Evolutionary conservation across 495 filamentous ascomycete genomes (phyloP), one percentile per base, ranked within the genome.

Genomic region (Xylaria venustula): DNA sequence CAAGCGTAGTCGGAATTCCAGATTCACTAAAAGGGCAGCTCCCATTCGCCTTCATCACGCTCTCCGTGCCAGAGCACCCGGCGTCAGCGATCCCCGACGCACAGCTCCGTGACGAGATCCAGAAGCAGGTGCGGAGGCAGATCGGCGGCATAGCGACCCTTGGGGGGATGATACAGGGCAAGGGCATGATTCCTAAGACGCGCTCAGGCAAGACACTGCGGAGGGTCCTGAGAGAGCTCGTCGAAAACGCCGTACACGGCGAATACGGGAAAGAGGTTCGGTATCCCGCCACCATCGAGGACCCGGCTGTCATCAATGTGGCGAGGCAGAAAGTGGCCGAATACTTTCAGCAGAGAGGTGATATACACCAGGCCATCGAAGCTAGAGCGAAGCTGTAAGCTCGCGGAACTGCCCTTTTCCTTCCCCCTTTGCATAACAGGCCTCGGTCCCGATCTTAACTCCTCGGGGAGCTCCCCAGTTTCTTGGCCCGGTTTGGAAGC

Each of bases 151-250:
- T 97, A 59, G 93, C 93, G 0, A 83, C 82, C 1, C 76, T 97
- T 0, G 90, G 90, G 19, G 92, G 92, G 2, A 88, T 96, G 65
- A 90, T 96, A 30, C 85, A 89, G 62, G 89, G 90, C 7, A 84
- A 85, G 41, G 90, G 88, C n/a, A 92, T 96, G 84, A 96, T 97
- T 51, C 92, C 93, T 7, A 93, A 92, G 77, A 97, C 92, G 28
- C 75, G 93, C 22, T 90, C 86, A 25, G 93, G 93, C 4, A 97
- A 97, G 83, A 96, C 90, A 26, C 67, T 96, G 58, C 77, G 93
- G 14, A 79, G 93, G 56, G 90, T 94, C 28, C 67, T 96, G 75
- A 80, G 87, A 47, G 91, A 94, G 75, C 71, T 97, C 61, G 70
- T 96, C 2, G 93, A 97, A 80, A 83, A 85, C 51, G 82, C 80